These are phyloP conservation scores for Alternaria sp. DNA, from an alignment of 2,329 filamentous ascomycete species.

Conservation along the genomic window DNA sequence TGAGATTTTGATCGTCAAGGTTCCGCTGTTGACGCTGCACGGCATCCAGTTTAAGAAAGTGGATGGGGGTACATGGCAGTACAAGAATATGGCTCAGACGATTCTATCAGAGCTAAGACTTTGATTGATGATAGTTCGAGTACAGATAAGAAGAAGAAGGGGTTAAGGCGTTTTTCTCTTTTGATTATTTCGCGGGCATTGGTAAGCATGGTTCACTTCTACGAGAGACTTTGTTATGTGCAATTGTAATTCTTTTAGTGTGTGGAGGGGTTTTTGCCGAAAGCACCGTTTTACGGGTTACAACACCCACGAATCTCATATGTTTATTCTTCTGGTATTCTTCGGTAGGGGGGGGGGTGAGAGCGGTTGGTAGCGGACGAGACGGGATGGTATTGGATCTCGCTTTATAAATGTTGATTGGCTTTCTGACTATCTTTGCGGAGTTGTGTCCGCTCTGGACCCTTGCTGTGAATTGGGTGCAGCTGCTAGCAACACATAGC, in stretches of 20 bases:
- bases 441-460: background rate
- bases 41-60: slow-evolving; percentile 99
- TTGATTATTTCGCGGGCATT: slow-evolving; percentile 4
- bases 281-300: slow-evolving; percentile 11
- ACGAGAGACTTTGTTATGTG: slow-evolving; percentile 4
- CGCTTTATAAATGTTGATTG: background rate
- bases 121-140: slow-evolving; percentile 10
- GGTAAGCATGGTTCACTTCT: slow-evolving; percentile 4
- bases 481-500: background rate
- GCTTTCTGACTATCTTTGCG: background rate
- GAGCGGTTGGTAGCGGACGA: slow-evolving; percentile 4
- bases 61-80: slow-evolving; percentile 95
- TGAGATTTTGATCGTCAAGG: slow-evolving; percentile 97
- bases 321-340: slow-evolving; percentile 37
- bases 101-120: slow-evolving; percentile 77
- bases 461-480: background rate
- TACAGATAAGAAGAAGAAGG: background rate
- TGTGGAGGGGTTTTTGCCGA: background rate
- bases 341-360: background rate
- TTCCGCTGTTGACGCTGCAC: slow-evolving; percentile 88
- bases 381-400: slow-evolving; percentile 5
- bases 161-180: background rate
- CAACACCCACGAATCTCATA: slow-evolving; percentile 39
- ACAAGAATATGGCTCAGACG: slow-evolving; percentile 97
- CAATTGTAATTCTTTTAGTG: slow-evolving; percentile 10